Base-by-base conservation (phyloP, 331 rosid species). In the Pyrus hybrid region DNA sequence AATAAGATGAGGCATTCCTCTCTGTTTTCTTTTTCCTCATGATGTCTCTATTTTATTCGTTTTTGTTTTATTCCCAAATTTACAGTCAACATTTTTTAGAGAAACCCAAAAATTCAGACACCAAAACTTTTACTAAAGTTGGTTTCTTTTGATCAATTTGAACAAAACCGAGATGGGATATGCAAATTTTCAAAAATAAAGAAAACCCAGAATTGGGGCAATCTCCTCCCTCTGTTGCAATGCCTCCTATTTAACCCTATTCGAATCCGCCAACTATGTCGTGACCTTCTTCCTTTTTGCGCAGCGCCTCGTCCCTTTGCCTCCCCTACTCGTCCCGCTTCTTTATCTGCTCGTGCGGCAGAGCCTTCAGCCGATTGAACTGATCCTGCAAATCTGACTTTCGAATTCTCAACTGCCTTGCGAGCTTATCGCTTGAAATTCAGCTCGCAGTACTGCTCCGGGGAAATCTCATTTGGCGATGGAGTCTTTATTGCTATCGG, bases 391-490 rank as follows among this genome's bases (percentile, higher is more conserved):
- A 76, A 67, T 94, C 97, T 17, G 91, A 78, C 61, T 26, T 84
- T 87, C 26, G 91, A 69, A 23, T 84, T 92, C 84, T 94, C 99
- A 14, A 85, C 91, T 16, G 85, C 87, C 70, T 77, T 54, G 6
- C 97, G 91, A 13, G 90, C 91, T 29, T 90, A 81, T 67, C 91
- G 84, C 88, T 94, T 96, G 60, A 82, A 93, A 87, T 93, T 96
- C 45, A 89, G 93, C 86, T 93, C 97, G 4, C 78, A 80, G 61
- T 79, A 75, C 70, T 75, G 80, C 66, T 88, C 96, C 9, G 75
- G 77, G 63, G 96, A 90, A 11, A 88, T 76, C 51, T 94, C 91
- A 8, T 88, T 93, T 22, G 84, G 72, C 14, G 84, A 56, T 16
- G 93, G 65, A 70, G 71, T 45, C 33, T 71, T 78, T 0, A 82